Evolutionary conservation across 495 filamentous ascomycete species (phyloP), one percentile per base, ranked within the genome.

Genomic region (Penicillium verhagenii): DNA sequence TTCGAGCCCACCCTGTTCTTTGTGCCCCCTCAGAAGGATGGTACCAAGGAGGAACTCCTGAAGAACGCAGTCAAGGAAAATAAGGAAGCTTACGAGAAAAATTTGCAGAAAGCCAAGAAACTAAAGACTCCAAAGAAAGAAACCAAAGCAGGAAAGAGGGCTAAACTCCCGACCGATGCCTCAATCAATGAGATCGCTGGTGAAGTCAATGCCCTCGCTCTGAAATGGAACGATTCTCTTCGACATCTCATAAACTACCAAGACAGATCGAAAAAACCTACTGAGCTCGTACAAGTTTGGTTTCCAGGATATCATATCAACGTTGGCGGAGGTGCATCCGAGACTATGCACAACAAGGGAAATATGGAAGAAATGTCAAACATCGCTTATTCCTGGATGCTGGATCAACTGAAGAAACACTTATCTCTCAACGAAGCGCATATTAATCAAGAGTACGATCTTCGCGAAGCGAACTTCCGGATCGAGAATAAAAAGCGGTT

Each of bases 1-100:
- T 86, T 83, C 57, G 50, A 64, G 8, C 83, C 84, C 0, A 77
- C 79, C 3, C 50, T 87, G 6, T 87, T 81, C 79, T 71, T 77
- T 66, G 59, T 76, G 8, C 39, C 39, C 33, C 66, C 72, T 23
- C 66, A 54, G 7, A 38, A 45, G 25, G 47, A 21, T 19, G 50
- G 31, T 2, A 53, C 53, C 2, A 14, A 37, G 16, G 54, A 57
- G 10, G 29, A 61, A 37, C 40, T 63, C 16, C n/a, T n/a, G n/a
- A 45, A 56, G 31, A 49, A 50, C 2, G 49, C 53, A 35, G 45
- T 46, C 11, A 8, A 23, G 14, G 6, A 50, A 25, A 39, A 38
- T 13, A 44, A 50, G 10, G 21, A 46, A 13, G 20, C 40, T 16
- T 43, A 53, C 42, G 49, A 20, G 28, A n/a, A 49, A 6, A 20